These are phyloP conservation scores for Lachancea dasiensis DNA, from an alignment of 805 yeast species.

Conservation along the genomic window DNA sequence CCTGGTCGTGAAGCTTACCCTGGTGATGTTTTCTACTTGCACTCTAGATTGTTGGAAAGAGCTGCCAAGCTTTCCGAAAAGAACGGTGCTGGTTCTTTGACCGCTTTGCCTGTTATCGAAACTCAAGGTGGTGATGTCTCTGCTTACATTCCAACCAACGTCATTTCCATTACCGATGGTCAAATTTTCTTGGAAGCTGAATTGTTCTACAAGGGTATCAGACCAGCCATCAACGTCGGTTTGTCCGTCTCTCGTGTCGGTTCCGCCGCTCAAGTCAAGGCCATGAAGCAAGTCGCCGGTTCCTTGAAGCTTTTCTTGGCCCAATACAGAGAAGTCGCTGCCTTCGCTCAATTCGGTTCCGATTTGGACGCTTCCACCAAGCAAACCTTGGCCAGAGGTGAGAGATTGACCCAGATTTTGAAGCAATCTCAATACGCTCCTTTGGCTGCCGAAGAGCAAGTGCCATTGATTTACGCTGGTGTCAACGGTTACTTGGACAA, in stretches of 20 bases:
- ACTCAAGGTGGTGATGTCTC: conserved; percentile 99
- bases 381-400: conserved; percentile 99
- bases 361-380: conserved; percentile 99
- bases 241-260: conserved; percentile 99
- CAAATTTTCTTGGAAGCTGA: conserved; percentile 99
- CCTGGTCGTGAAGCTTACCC: conserved; percentile 97
- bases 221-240: conserved; percentile 99
- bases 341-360: conserved; percentile 99
- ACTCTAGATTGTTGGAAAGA: conserved; percentile 92
- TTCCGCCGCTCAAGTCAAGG: conserved; percentile 99
- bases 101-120: conserved; percentile 94
- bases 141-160: conserved; percentile 96
- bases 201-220: conserved; percentile 99
- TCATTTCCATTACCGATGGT: conserved; percentile 95
- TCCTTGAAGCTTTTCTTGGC: conserved; percentile 99
- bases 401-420: conserved; percentile 97
- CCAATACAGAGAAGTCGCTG: conserved; percentile 99
- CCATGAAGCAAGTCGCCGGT: conserved; percentile 98
- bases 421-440: conserved; percentile 98
- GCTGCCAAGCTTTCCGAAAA: conserved; percentile 93
- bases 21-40: conserved; percentile 94
- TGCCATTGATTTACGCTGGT: conserved; percentile 98
- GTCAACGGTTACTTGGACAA: conserved; percentile 97
- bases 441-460: conserved; percentile 98
- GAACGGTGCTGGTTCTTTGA: conserved; percentile 89